phyloP scores from a whole-genome alignment of 495 filamentous ascomycete species.

The Cladorrhinum samala region DNA sequence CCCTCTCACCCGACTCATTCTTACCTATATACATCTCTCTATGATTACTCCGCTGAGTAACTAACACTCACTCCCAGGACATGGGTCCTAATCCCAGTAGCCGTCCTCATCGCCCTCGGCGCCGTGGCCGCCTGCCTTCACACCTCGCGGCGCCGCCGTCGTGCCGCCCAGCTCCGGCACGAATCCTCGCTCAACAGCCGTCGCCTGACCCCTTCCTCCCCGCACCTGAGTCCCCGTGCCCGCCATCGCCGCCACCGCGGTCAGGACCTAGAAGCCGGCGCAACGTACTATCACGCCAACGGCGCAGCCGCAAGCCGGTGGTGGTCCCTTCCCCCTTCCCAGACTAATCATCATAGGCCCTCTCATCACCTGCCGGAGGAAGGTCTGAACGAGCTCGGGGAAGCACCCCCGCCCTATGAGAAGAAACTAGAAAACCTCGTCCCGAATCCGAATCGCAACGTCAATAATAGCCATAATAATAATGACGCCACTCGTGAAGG shows the following conservation, averaged over 20 bases:
- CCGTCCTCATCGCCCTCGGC: conserved; percentile 13
- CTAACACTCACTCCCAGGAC: conserved; percentile 2
- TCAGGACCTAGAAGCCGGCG: neutral
- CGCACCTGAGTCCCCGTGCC: neutral
- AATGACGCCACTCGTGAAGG: too few relatives aligned
- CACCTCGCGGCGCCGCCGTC: conserved; percentile 8
- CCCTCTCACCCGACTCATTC: neutral
- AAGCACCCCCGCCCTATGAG: conserved; percentile 52
- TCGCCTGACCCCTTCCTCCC: neutral
- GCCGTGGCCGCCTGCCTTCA: conserved; percentile 13
- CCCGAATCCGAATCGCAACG: neutral
- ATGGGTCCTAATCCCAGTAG: conserved; percentile 22
- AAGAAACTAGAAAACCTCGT: neutral
- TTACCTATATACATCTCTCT: neutral
- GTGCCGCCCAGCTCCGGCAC: neutral
- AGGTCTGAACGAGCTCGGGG: conserved; percentile 52
- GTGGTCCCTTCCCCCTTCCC: neutral
- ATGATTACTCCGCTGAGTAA: too few relatives aligned
- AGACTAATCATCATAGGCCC: too few relatives aligned
- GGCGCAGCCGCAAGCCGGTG: neutral
- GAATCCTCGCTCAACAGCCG: neutral
- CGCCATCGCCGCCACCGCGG: neutral
- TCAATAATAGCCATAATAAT: too few relatives aligned
- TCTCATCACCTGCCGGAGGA: too few relatives aligned
- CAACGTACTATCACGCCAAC: neutral